Percentiles rank a stretch among this genome's conserved stretches.
These are phyloP conservation scores for Coemansia javaensis DNA, from an alignment of 192 early-diverging fungal genomes.

Conservation along the genomic window DNA sequence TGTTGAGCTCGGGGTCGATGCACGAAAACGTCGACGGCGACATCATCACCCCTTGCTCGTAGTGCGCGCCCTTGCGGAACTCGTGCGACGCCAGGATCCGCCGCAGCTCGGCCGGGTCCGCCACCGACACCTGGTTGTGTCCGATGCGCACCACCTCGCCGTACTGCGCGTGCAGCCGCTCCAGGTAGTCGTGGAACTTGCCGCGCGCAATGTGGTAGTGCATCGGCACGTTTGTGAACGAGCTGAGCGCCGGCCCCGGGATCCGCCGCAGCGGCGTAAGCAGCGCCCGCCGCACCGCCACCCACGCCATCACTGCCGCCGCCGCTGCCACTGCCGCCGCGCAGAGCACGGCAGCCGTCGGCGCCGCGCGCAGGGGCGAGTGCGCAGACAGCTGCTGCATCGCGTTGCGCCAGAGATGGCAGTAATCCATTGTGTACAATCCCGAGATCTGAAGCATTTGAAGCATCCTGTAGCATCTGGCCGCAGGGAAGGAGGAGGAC, in stretches of 20 bases:
- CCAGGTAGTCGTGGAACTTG: conserved; percentile 20
- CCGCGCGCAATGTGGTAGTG: conserved; percentile 14
- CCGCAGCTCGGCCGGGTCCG: conserved; percentile 11
- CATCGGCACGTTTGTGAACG: conserved; percentile 23
- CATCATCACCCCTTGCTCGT: conserved; percentile 15
- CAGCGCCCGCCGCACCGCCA: neutral
- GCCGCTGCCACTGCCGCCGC: too few species aligned
- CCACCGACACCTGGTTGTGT: conserved; percentile 25
- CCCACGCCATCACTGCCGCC: too few species aligned
- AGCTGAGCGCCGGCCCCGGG: conserved; percentile 25
- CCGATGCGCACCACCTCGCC: conserved; percentile 43
- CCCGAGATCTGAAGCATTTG: too few species aligned
- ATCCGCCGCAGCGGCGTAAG: conserved; percentile 15
- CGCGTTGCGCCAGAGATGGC: too few species aligned
- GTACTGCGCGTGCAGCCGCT: conserved; percentile 19
- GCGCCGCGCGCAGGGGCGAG: too few species aligned
- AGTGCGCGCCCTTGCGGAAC: conserved; percentile 27
- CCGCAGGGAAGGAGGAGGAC: too few species aligned
- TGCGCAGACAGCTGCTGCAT: too few species aligned
- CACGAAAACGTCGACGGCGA: conserved; percentile 27
- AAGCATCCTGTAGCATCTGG: too few species aligned
- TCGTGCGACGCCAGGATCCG: conserved; percentile 30
- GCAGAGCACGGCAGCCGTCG: too few species aligned
- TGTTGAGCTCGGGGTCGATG: conserved; percentile 30
- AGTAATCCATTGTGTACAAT: too few species aligned